Evolutionary conservation across 225 moss, liverwort and hornwort genomes (phyloP), one percentile per base, ranked within the genome.

Genomic region (Ulota crispa): DNA sequence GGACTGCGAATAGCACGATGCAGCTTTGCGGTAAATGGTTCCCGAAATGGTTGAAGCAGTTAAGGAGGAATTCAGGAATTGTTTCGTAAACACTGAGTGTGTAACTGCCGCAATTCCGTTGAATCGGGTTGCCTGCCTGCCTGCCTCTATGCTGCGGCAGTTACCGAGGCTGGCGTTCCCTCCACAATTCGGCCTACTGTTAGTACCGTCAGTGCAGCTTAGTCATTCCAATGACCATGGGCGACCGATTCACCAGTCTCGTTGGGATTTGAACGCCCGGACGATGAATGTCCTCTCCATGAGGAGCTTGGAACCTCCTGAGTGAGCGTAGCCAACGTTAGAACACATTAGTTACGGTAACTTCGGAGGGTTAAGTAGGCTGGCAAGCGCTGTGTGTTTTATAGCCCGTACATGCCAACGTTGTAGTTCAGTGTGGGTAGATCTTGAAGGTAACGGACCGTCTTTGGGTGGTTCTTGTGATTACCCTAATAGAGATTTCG

Each of bases 51-150:
- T 82, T 60, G 75, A 59, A 66, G 43, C 70, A 84, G 84, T 84
- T 84, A 62, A 85, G 71, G 36, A 72, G 65, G 77, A 54, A 66
- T 42, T 31, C 20, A 70, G 85, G 42, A 45, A 28, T 31, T 43
- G 24, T 37, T 76, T 50, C 69, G 37, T 39, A 73, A 36, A 53
- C 65, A 65, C 52, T 10, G 45, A 43, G 21, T 72, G 72, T 65
- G 63, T 83, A 86, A 83, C 79, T 75, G 82, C 61, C 75, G 75
- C 64, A 79, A 62, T 83, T 75, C 79, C 75, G 69, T 86, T 79
- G 78, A 82, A 82, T 75, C 24, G 55, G 78, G 82, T 66, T 13
- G 45, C 45, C 45, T 78, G 61, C 78, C 24, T n/a, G n/a, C n/a
- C n/a, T 81, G 71, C 80, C 67, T 78, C 21, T 41, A 39, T 26